These are phyloP conservation scores for Elaeis oleifera DNA, from an alignment of 202 grass and related monocot genomes.

Conservation along the genomic window DNA sequence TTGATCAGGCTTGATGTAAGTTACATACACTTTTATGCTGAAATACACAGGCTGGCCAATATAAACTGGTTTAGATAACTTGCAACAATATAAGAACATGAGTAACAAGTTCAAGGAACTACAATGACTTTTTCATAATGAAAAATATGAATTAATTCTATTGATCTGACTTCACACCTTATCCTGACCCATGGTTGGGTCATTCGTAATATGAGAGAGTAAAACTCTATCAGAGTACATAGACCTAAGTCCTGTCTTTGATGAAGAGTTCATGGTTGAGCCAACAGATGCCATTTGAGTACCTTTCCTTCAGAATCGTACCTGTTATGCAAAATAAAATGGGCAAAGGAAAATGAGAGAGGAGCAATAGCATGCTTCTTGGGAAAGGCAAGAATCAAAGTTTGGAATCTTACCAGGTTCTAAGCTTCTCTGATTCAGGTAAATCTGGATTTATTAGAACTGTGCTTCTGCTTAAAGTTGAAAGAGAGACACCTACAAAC, in stretches of 20 bases:
- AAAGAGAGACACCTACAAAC: conserved; percentile 63
- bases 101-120: no score
- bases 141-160: not conserved
- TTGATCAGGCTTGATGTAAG: conserved; percentile 77
- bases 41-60: conserved; percentile 62
- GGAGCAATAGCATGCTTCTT: not conserved
- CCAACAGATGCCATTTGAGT: conserved; percentile 60
- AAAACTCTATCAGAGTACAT: conserved; percentile 85
- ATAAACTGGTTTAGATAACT: not conserved
- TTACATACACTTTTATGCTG: conserved; percentile 52
- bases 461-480: conserved; percentile 69
- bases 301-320: conserved; percentile 74
- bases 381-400: conserved; percentile 3
- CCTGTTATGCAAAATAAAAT: conserved; percentile 28
- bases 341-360: not conserved
- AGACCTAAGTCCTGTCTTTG: conserved; percentile 48
- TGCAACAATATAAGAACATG: no score
- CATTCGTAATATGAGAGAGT: conserved; percentile 65
- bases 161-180: conserved; percentile 34
- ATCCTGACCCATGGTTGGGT: conserved; percentile 68
- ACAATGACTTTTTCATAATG: no score
- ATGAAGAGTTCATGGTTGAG: conserved; percentile 43
- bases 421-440: conserved; percentile 53
- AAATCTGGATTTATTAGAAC: conserved; percentile 61
- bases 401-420: conserved; percentile 43